A percentile compares a stretch with the other conserved stretches of the same genome.
Evolutionary conservation across 345 rosid species (phyloP).

Genomic region (Salix koriyanagi): DNA sequence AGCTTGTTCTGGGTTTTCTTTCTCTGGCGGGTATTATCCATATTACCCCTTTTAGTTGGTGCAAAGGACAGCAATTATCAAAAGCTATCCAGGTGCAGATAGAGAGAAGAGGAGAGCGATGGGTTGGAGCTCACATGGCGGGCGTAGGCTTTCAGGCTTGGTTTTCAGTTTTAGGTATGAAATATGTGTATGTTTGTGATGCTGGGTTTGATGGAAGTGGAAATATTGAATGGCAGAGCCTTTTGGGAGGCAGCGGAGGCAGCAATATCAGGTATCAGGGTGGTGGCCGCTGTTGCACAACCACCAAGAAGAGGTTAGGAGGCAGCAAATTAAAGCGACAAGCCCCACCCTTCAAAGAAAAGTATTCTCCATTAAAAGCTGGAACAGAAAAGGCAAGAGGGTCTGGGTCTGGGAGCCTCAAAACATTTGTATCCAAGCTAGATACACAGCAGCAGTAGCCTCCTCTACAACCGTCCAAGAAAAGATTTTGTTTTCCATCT

Average conservation of each 20-base stretch:
- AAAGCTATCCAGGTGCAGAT: constrained; percentile 19
- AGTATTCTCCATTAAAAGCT: constrained; percentile 39
- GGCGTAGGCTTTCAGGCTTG: constrained; percentile 6
- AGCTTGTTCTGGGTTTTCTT: constrained; percentile 3
- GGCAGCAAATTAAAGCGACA: constrained; percentile 14
- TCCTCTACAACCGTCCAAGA: constrained; percentile 22
- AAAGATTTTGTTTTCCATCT: constrained; percentile 23
- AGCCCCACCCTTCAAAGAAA: constrained; percentile 19
- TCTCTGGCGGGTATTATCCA: constrained; percentile 19
- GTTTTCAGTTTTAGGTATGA: constrained; percentile 4
- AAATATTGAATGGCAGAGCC: constrained; percentile 44
- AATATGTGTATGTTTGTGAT: neutral
- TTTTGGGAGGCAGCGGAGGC: constrained; percentile 38
- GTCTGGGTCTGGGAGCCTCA: constrained; percentile 59
- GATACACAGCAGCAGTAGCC: neutral
- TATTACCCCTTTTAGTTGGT: neutral
- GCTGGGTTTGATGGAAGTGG: constrained; percentile 38
- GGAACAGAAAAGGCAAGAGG: constrained; percentile 42
- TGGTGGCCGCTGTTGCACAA: constrained; percentile 41
- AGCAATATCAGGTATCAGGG: constrained; percentile 34
- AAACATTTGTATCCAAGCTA: neutral
- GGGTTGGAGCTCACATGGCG: constrained; percentile 37
- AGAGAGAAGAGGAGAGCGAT: constrained; percentile 18
- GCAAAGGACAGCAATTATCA: constrained; percentile 22
- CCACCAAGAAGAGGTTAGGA: constrained; percentile 34